Percentiles rank a stretch among this genome's conserved stretches.
Evolutionary conservation across 495 filamentous ascomycete species (phyloP).

Genomic region (Penicillium parvum): DNA sequence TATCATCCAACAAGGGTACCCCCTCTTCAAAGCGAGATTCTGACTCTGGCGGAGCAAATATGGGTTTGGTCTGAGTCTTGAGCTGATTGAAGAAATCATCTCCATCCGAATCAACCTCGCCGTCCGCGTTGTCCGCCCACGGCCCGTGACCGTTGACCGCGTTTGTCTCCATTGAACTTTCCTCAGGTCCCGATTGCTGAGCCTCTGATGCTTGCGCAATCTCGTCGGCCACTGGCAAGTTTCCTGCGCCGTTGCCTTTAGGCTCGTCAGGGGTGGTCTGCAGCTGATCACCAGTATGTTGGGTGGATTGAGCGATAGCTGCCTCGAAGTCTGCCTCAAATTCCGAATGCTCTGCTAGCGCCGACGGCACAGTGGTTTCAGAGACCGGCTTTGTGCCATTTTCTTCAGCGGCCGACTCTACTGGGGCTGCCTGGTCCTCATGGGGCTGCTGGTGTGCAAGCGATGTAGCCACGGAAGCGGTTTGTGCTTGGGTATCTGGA

Average conservation of each 20-base stretch:
- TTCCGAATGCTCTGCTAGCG: neutral
- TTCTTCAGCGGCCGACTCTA: neutral
- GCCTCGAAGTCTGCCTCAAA: neutral
- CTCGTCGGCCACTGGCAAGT: too few relatives aligned
- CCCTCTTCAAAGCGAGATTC: conserved; percentile 49
- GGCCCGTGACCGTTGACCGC: conserved; percentile 22
- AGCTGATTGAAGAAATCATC: conserved; percentile 49
- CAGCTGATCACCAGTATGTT: too few relatives aligned
- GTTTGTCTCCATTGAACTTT: conserved; percentile 13
- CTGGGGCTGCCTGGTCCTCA: neutral
- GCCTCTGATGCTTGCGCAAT: too few relatives aligned
- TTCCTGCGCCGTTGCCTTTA: too few relatives aligned
- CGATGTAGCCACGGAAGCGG: too few relatives aligned
- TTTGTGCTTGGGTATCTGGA: neutral
- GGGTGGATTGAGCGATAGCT: too few relatives aligned
- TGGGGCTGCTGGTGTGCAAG: neutral
- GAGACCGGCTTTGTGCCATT: neutral
- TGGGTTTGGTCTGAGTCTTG: conserved; percentile 45
- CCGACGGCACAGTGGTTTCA: neutral
- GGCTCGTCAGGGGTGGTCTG: too few relatives aligned
- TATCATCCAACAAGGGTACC: conserved; percentile 38
- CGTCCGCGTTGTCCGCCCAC: conserved; percentile 26
- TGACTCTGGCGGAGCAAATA: conserved; percentile 39
- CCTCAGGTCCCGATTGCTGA: neutral
- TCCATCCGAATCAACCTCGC: conserved; percentile 36